Evolutionary conservation across 805 yeast species (phyloP).

Genomic region (Kazachstania martiniae): DNA sequence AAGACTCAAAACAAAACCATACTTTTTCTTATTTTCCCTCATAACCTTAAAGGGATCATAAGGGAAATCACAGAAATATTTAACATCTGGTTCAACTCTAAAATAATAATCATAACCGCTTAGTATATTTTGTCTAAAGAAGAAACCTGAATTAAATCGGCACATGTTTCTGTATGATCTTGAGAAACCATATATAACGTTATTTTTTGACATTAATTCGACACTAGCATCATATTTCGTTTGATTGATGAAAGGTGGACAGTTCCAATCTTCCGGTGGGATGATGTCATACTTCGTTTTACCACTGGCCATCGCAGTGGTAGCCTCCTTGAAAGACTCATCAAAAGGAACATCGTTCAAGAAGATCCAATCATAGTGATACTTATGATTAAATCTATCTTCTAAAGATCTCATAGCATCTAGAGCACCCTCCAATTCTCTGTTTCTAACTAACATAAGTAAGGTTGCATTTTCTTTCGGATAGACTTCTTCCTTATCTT

Average conservation of each 20-base stretch:
- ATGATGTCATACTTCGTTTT: conserved; percentile 55
- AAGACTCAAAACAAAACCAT: conserved; percentile 79
- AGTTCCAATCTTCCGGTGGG: conserved; percentile 64
- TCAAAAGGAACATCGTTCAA: conserved; percentile 64
- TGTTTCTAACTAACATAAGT: conserved; percentile 78
- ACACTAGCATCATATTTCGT: conserved; percentile 40
- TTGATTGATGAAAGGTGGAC: conserved; percentile 63
- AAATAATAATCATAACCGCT: conserved; percentile 78
- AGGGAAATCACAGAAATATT: conserved; percentile 73
- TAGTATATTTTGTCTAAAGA: conserved; percentile 68
- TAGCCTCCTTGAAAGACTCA: conserved; percentile 48
- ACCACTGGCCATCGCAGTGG: conserved; percentile 52
- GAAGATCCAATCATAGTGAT: conserved; percentile 69
- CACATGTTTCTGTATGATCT: conserved; percentile 87
- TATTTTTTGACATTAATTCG: conserved; percentile 33
- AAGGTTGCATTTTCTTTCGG: conserved; percentile 57
- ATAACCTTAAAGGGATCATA: conserved; percentile 81
- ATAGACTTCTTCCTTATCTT: neutral
- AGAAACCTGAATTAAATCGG: conserved; percentile 84
- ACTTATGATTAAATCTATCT: conserved; percentile 59
- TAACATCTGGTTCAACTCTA: conserved; percentile 89
- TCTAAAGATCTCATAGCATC: conserved; percentile 67
- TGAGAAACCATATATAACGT: conserved; percentile 55
- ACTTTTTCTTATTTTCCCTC: conserved; percentile 66
- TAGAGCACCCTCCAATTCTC: conserved; percentile 66